Base-by-base conservation (phyloP, 1,284 basidiomycete species). In the Paramarasmius palmivorus region DNA sequence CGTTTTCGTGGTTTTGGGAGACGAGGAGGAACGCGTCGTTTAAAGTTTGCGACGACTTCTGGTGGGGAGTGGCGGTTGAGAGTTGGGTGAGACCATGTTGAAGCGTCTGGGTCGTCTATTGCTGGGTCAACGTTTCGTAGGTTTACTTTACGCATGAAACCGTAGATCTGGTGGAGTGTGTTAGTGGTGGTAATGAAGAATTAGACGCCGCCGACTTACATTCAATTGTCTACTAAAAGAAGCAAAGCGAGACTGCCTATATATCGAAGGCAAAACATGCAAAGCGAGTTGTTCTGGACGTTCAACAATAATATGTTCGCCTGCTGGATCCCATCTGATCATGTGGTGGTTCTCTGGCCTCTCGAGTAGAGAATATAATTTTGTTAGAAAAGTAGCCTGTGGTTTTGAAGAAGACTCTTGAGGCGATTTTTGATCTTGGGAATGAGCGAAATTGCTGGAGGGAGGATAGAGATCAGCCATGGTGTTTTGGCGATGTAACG, bases 91-190 rank as follows among this genome's bases (percentile, higher is more conserved):
- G 92, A 93, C 92, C 92, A 95, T 58, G 92, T 93, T 71, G 90
- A 93, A 7, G 92, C 92, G 73, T 95, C 92, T 55, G 92, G 92
- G 75, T 94, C 92, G 73, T 91, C 88, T 59, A 94, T 93, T 58
- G 90, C 90, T 57, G 89, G 90, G 76, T 95, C 92, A 66, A 93
- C 88, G 72, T 93, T 93, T 65, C 92, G 86, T 60, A 94, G 79
- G 75, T 92, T 92, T 66, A 94, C 89, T 71, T 94, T 94, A 71
- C 92, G 90, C 90, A 94, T 94, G 77, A 93, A 95, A 60, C 92
- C 93, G 75, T 95, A 95, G 72, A 95, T 95, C 92, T 94, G 67
- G 51, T 53, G 59, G 54, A 48, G 42, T 60, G 51, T 52, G 53
- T 56, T 60, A 65, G 61, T n/a, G n/a, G 54, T 54, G 61, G 63